These are phyloP conservation scores for Termitomyces sp. DNA, from an alignment of 768 basidiomycete genomes.

Conservation along the genomic window DNA sequence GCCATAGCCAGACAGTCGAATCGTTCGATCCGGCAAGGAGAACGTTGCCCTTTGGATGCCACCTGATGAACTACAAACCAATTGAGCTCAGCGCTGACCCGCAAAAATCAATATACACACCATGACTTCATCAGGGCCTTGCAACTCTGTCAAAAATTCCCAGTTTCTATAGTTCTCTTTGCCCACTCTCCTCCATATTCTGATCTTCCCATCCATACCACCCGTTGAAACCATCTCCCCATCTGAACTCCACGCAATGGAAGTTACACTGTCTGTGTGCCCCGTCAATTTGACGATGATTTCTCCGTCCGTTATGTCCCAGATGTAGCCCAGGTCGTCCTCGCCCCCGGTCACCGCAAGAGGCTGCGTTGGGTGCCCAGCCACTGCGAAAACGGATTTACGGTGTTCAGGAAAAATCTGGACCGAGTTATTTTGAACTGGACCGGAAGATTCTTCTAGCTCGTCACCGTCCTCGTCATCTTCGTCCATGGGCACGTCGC, in stretches of 20 bases:
- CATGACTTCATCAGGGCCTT: conserved; percentile 94
- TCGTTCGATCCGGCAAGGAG: conserved; percentile 92
- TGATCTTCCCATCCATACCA: conserved; percentile 95
- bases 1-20: conserved; percentile 95
- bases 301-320: conserved; percentile 82
- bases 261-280: conserved; percentile 88
- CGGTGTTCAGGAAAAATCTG: conserved; percentile 67
- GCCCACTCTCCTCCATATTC: conserved; percentile 87
- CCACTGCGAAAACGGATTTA: conserved; percentile 79
- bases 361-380: conserved; percentile 78
- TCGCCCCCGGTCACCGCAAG: conserved; percentile 92
- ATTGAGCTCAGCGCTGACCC: background rate
- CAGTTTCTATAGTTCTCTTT: conserved; percentile 72
- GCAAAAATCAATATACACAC: conserved; percentile 41
- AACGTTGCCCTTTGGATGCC: conserved; percentile 93
- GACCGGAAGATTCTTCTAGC: conserved; percentile 36
- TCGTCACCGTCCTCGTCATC: conserved; percentile 54
- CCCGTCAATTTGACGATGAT: conserved; percentile 83
- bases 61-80: conserved; percentile 72
- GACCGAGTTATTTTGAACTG: conserved; percentile 57
- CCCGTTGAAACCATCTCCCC: conserved; percentile 94
- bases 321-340: conserved; percentile 93
- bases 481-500: conserved; percentile 69
- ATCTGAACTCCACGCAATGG: conserved; percentile 76
- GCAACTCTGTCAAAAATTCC: conserved; percentile 93